A percentile compares a stretch with the other conserved stretches of the same genome.
Evolutionary conservation across 768 basidiomycete species (phyloP).

Genomic region (Boletus bicolor): DNA sequence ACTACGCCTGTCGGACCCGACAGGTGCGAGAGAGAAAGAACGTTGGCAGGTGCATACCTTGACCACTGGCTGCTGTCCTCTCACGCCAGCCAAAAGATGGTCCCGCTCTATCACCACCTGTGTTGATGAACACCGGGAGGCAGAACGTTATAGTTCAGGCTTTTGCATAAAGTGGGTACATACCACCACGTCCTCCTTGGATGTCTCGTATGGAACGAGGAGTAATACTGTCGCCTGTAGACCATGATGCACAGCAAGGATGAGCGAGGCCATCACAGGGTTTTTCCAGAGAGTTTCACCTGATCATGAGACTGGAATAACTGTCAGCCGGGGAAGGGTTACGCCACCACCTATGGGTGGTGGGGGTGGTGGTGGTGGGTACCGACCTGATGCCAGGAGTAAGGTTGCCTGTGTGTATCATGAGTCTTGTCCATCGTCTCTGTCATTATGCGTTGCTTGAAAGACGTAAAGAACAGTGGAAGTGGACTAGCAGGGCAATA

Average conservation of each 20-base stretch:
- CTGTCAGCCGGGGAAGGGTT: conserved; percentile 14
- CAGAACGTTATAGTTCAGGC: background rate
- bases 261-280: conserved; percentile 6
- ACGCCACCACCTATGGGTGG: conserved; percentile 15
- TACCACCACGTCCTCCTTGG: conserved; percentile 70
- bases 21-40: conserved; percentile 4
- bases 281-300: conserved; percentile 35
- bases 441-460: conserved; percentile 11
- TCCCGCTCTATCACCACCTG: conserved; percentile 74
- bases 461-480: conserved; percentile 10
- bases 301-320: conserved; percentile 77
- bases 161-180: conserved; percentile 19
- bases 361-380: background rate
- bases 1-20: background rate
- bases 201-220: conserved; percentile 67
- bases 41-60: conserved; percentile 48
- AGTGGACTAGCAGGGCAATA: conserved; percentile 6
- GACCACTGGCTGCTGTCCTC: conserved; percentile 64
- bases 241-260: conserved; percentile 18
- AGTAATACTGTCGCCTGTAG: conserved; percentile 71
- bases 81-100: conserved; percentile 70
- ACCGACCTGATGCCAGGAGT: conserved; percentile 86
- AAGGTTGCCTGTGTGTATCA: conserved; percentile 40
- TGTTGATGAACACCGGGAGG: background rate
- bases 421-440: conserved; percentile 25